These are phyloP conservation scores for Penicillium crustosum DNA, from an alignment of 2,329 filamentous ascomycete genomes.

Conservation along the genomic window DNA sequence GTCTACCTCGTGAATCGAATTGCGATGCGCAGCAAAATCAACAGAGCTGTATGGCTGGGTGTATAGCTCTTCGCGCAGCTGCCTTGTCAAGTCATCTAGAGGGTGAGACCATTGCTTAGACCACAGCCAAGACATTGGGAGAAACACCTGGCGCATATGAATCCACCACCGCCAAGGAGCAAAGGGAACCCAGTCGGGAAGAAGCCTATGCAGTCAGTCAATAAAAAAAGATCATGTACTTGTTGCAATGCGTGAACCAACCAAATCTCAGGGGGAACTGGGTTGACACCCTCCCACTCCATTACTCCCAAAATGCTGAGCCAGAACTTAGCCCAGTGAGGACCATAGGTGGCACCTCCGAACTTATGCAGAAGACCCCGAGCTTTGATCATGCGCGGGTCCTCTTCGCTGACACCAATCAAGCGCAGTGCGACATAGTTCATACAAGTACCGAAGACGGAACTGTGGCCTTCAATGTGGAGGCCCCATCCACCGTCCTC, in stretches of 20 bases:
- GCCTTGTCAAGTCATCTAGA: conserved; percentile 69
- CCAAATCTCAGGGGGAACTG: conserved; percentile 91
- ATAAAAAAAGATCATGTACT: background rate
- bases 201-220: conserved; percentile 50
- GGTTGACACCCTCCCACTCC: conserved; percentile 91
- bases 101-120: conserved; percentile 79
- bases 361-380: conserved; percentile 78
- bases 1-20: conserved; percentile 74
- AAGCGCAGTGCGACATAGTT: conserved; percentile 83
- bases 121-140: conserved; percentile 88
- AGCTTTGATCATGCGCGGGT: conserved; percentile 82
- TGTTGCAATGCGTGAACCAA: conserved; percentile 30
- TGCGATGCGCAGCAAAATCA: conserved; percentile 73
- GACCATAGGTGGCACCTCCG: conserved; percentile 77
- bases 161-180: conserved; percentile 97
- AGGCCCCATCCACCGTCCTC: conserved; percentile 96
- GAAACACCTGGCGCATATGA: conserved; percentile 94
- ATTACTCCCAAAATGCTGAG: conserved; percentile 78
- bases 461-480: conserved; percentile 90
- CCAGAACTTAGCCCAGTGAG: conserved; percentile 99
- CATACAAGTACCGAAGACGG: conserved; percentile 83
- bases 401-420: conserved; percentile 78
- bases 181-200: conserved; percentile 87
- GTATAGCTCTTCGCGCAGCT: conserved; percentile 78
- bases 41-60: conserved; percentile 75